Conservation (phyloP, 768 basidiomycete species). For the Nidula microcarpa region DNA sequence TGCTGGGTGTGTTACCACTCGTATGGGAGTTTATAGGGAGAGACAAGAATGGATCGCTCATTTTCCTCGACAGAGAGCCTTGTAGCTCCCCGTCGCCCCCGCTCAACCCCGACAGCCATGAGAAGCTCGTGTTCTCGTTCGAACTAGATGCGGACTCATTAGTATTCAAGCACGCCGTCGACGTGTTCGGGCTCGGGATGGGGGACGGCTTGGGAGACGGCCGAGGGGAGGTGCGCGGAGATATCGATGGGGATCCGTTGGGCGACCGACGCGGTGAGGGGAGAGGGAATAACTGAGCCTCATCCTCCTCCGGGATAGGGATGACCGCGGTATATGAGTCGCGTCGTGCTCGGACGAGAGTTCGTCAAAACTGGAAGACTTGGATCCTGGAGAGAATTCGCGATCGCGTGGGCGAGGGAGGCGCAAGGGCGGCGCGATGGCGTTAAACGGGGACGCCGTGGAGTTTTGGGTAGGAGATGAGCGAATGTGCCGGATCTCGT, state of each 20-base stretch:
- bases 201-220: slow-evolving; percentile 13
- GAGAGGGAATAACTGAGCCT: slow-evolving; percentile 54
- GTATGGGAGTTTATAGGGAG: background rate
- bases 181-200: background rate
- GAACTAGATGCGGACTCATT: background rate
- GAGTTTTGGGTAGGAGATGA: background rate
- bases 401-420: slow-evolving; percentile 9
- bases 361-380: slow-evolving; percentile 1
- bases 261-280: slow-evolving; percentile 59
- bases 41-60: background rate
- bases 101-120: background rate
- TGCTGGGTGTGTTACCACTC: background rate
- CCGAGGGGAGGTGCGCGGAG: slow-evolving; percentile 2
- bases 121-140: background rate
- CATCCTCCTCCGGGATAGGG: slow-evolving; percentile 51
- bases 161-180: background rate
- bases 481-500: background rate
- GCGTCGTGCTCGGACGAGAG: slow-evolving; percentile 5
- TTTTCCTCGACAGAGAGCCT: background rate
- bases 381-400: slow-evolving; percentile 1
- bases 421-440: slow-evolving; percentile 1
- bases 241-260: slow-evolving; percentile 25
- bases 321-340: slow-evolving; percentile 17
- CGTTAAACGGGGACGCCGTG: background rate
- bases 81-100: background rate